Conservation (phyloP, 2,329 filamentous ascomycete species). For the Ascochyta fabae region DNA sequence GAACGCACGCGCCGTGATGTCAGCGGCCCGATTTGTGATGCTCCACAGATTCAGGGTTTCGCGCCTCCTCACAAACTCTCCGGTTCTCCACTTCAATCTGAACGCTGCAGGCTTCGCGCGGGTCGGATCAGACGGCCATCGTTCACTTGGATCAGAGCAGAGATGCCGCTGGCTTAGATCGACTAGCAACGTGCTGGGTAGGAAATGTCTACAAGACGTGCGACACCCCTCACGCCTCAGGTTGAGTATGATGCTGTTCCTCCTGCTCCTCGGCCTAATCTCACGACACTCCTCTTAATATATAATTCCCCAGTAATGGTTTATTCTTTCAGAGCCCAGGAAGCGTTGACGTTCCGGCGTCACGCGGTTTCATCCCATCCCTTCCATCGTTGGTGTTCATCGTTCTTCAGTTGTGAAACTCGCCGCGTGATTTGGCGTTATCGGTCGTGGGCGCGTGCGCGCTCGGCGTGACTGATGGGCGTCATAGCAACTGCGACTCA, state of each 20-base stretch:
- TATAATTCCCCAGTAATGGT: too few species aligned
- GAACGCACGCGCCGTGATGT: slow-evolving; percentile 29
- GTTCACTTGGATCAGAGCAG: slow-evolving; percentile 3
- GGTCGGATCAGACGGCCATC: slow-evolving; percentile 19
- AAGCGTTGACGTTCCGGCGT: too few species aligned
- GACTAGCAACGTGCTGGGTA: background rate
- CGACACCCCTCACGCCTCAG: background rate
- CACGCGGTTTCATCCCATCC: background rate
- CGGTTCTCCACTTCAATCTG: slow-evolving; percentile 14
- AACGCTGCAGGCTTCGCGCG: slow-evolving; percentile 12
- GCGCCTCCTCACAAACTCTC: slow-evolving; percentile 3
- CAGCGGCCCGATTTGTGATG: slow-evolving; percentile 12
- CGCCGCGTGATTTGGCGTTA: slow-evolving; percentile 35
- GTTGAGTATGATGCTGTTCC: background rate
- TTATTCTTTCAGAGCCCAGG: too few species aligned
- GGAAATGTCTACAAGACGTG: background rate
- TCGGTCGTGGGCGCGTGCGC: slow-evolving; percentile 24
- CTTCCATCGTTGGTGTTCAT: background rate
- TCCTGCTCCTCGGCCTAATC: background rate
- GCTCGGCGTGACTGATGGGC: slow-evolving; percentile 27
- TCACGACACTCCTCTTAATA: background rate
- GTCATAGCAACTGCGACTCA: slow-evolving; percentile 35
- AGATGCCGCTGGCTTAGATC: background rate
- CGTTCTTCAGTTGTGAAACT: slow-evolving; percentile 11
- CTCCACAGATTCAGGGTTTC: slow-evolving; percentile 16